Evolutionary conservation across 192 early-diverging fungal species (phyloP).

Genomic region (Entophlyctis helioformis): DNA sequence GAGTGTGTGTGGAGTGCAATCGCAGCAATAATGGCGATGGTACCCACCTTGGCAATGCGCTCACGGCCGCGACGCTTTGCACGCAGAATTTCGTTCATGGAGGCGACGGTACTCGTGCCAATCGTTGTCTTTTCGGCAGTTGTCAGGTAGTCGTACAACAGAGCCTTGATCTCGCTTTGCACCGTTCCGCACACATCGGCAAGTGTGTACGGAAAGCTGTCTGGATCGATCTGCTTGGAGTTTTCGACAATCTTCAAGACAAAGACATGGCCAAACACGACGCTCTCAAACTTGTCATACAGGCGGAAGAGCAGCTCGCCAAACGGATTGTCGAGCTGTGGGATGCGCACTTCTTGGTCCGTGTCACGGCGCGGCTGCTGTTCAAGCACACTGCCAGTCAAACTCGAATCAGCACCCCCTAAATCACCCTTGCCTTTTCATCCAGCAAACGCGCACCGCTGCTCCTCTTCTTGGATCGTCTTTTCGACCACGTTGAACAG

Average conservation of each 20-base stretch:
- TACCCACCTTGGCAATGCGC: no score
- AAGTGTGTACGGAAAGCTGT: conserved; percentile 32
- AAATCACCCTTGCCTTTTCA: no score
- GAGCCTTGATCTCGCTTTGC: conserved; percentile 42
- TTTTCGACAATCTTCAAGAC: conserved; percentile 7
- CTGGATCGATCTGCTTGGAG: no score
- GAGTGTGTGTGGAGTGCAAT: no score
- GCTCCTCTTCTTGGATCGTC: conserved; percentile 34
- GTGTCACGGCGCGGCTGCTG: no score
- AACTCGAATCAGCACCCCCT: not conserved
- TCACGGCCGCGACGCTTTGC: conserved; percentile 20
- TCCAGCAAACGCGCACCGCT: conserved; percentile 20
- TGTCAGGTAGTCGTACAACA: conserved; percentile 42
- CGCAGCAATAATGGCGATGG: no score
- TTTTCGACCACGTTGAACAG: conserved; percentile 40
- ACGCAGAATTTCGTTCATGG: conserved; percentile 32
- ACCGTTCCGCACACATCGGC: conserved; percentile 34
- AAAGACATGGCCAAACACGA: conserved; percentile 16
- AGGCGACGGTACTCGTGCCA: conserved; percentile 13
- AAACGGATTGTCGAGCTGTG: no score
- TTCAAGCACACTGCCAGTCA: not conserved
- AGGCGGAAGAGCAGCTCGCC: not conserved
- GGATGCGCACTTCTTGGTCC: no score
- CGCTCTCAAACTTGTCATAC: conserved; percentile 2
- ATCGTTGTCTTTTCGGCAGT: conserved; percentile 7